Percentiles rank a stretch among this genome's conserved stretches.
Conservation (phyloP, 1,284 basidiomycete species). For the Bondarzewia mesenterica region DNA sequence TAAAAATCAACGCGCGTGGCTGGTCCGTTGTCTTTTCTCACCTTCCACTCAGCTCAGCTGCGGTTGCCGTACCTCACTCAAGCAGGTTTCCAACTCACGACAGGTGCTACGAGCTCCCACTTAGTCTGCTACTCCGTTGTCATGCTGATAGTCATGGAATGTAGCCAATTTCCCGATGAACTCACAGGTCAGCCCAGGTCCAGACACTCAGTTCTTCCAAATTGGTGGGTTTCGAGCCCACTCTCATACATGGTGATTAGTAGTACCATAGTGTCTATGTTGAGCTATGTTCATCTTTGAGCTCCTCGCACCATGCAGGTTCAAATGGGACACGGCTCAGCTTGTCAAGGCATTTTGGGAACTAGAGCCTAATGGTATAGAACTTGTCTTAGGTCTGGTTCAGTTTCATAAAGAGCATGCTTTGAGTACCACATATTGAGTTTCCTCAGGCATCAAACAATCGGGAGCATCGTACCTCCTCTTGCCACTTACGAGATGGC, state of each 20-base stretch:
- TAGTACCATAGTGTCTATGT: neutral
- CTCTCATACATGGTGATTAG: slow-evolving; percentile 3
- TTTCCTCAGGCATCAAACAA: neutral
- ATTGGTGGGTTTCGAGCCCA: slow-evolving; percentile 24
- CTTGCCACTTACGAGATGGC: slow-evolving; percentile 10
- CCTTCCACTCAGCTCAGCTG: too few relatives aligned
- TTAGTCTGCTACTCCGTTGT: too few relatives aligned
- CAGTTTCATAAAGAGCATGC: too few relatives aligned
- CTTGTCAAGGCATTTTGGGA: neutral
- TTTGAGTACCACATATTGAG: neutral
- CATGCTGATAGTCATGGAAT: too few relatives aligned
- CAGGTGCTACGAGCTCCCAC: too few relatives aligned
- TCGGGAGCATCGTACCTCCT: slow-evolving; percentile 16
- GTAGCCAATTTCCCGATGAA: too few relatives aligned
- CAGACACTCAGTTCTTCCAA: slow-evolving; percentile 18
- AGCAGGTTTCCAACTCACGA: too few relatives aligned
- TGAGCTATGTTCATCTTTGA: neutral
- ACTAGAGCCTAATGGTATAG: neutral
- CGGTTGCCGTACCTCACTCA: too few relatives aligned
- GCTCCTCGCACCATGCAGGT: neutral
- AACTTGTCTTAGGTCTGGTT: neutral
- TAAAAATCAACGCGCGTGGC: too few relatives aligned
- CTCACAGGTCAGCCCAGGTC: neutral
- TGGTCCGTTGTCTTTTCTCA: too few relatives aligned
- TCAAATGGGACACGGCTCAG: neutral